Percentiles rank a stretch among this genome's conserved stretches.
phyloP scores from a whole-genome alignment of 1,284 basidiomycete genomes.

The Pseudozyma sp. region DNA sequence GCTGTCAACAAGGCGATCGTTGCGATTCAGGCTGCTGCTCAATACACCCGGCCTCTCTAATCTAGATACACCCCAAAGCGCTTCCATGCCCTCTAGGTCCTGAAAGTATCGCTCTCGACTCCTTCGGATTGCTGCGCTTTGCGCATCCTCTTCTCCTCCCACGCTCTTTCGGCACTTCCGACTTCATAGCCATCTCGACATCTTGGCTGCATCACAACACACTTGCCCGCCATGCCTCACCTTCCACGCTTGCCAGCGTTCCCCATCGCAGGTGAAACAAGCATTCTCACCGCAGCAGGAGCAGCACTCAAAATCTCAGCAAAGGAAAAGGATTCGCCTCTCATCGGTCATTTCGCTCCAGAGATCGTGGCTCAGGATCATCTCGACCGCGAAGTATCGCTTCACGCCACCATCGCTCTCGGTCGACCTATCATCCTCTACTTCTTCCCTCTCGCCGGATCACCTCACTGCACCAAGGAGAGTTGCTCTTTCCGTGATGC shows the following conservation, averaged over 20 bases:
- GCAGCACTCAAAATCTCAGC: slow-evolving; percentile 44
- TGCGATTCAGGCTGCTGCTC: too few relatives aligned
- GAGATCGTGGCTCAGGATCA: slow-evolving; percentile 58
- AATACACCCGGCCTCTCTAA: too few relatives aligned
- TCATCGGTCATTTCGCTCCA: slow-evolving; percentile 57
- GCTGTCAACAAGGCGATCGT: too few relatives aligned
- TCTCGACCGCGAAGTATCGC: slow-evolving; percentile 47
- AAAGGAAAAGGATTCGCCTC: slow-evolving; percentile 41
- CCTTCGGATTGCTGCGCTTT: background rate
- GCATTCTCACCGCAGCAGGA: slow-evolving; percentile 44
- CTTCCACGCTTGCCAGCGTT: slow-evolving; percentile 49
- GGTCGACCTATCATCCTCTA: slow-evolving; percentile 60
- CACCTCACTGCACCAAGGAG: slow-evolving; percentile 60
- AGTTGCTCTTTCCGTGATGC: slow-evolving; percentile 60
- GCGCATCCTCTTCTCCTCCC: background rate
- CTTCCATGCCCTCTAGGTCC: too few relatives aligned
- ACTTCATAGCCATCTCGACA: background rate
- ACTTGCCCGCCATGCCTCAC: slow-evolving; percentile 25
- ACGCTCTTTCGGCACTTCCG: slow-evolving; percentile 6
- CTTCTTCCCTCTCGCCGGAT: slow-evolving; percentile 64
- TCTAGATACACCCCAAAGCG: too few relatives aligned
- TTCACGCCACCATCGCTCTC: slow-evolving; percentile 56
- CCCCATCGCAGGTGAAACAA: slow-evolving; percentile 52
- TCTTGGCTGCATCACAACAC: background rate
- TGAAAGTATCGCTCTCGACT: too few relatives aligned